A percentile compares a stretch with the other conserved stretches of the same genome.
These are phyloP conservation scores for Corymbia citriodora DNA, from an alignment of 441 rosid genomes.

Conservation along the genomic window DNA sequence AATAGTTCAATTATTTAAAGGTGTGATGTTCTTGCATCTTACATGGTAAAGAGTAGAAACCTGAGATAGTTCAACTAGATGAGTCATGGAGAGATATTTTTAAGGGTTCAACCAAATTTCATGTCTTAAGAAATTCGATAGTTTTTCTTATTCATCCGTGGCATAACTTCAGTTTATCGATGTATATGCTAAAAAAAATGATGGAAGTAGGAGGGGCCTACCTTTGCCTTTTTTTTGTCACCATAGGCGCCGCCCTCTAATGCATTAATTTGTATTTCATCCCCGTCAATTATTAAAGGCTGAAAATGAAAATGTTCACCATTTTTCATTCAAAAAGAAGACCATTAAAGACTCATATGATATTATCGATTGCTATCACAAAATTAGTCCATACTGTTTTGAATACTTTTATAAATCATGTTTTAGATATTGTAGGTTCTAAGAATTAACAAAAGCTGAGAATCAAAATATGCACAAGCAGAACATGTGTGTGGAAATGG, in stretches of 20 bases:
- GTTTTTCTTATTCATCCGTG: not conserved
- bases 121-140: not conserved
- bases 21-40: not conserved
- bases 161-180: not conserved
- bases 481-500: accelerated
- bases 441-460: not conserved
- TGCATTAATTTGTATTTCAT: not conserved
- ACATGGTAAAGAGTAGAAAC: not conserved
- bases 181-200: not conserved
- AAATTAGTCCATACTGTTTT: too few relatives aligned
- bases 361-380: too few relatives aligned
- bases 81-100: not conserved
- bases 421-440: not conserved
- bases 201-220: not conserved
- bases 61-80: not conserved
- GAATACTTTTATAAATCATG: too few relatives aligned
- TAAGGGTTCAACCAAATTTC: not conserved
- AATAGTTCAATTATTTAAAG: not conserved
- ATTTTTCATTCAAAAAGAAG: not conserved
- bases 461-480: accelerated
- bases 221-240: not conserved
- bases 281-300: not conserved
- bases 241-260: too few relatives aligned
- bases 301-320: not conserved
- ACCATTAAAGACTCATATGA: too few relatives aligned